Evolutionary conservation across 108 stramenopile species (phyloP).

Genomic region (Nitzschia sp.): DNA sequence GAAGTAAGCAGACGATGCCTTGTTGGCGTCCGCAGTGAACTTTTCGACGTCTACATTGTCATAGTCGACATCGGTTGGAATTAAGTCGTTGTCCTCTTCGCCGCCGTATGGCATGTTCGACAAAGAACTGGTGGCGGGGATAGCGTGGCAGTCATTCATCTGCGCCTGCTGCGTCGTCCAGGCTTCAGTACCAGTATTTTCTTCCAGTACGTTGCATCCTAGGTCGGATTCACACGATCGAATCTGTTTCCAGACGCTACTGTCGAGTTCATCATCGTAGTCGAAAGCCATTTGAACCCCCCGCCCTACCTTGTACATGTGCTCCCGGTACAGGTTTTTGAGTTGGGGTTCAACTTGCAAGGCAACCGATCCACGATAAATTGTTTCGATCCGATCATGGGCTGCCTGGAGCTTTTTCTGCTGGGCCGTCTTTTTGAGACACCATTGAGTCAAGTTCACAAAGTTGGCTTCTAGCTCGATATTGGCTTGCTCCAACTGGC

Average conservation of each 20-base stretch:
- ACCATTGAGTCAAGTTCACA: background rate
- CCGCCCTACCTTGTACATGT: conserved; percentile 1
- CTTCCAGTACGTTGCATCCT: background rate
- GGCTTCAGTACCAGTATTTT: background rate
- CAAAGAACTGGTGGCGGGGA: background rate
- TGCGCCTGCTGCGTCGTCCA: background rate
- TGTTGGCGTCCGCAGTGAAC: background rate
- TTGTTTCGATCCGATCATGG: background rate
- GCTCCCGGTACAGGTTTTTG: conserved; percentile 1
- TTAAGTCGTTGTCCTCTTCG: background rate
- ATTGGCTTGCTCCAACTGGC: background rate
- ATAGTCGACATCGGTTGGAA: background rate
- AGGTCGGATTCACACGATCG: conserved; percentile 1
- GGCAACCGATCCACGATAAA: background rate
- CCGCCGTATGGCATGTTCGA: background rate
- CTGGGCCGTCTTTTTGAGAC: background rate
- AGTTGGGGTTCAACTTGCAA: background rate
- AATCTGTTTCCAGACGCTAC: background rate
- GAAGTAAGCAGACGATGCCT: background rate
- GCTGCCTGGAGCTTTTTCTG: conserved; percentile 1
- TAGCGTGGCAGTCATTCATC: no score
- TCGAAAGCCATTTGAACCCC: background rate
- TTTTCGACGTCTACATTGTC: background rate
- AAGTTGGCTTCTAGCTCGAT: background rate
- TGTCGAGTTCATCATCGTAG: conserved; percentile 7